Conservation (phyloP, 768 basidiomycete species). For the Lentinula raphanica region DNA sequence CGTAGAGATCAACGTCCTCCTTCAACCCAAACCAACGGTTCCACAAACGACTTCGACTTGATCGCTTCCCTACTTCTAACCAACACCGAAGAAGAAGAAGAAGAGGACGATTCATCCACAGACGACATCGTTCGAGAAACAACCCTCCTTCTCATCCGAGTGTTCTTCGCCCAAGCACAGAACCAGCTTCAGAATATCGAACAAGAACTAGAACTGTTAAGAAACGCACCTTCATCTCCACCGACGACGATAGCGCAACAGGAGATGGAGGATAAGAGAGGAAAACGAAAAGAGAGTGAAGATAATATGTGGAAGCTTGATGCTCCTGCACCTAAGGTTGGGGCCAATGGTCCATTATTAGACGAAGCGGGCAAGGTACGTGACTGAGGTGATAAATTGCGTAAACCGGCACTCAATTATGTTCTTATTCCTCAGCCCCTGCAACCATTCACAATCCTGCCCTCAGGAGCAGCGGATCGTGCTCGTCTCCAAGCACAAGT, state of each 20-base stretch:
- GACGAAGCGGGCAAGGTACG: slow-evolving; percentile 74
- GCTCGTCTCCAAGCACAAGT: slow-evolving; percentile 72
- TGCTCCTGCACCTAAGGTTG: slow-evolving; percentile 37
- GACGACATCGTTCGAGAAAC: slow-evolving; percentile 67
- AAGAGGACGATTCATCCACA: slow-evolving; percentile 46
- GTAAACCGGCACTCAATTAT: neutral
- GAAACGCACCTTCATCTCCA: slow-evolving; percentile 39
- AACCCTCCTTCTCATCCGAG: slow-evolving; percentile 63
- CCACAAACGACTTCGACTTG: slow-evolving; percentile 58
- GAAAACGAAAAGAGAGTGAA: slow-evolving; percentile 35
- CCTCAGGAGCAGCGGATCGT: slow-evolving; percentile 63
- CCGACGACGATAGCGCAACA: slow-evolving; percentile 19
- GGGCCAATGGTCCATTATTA: slow-evolving; percentile 59
- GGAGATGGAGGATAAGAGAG: slow-evolving; percentile 31
- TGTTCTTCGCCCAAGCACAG: slow-evolving; percentile 66
- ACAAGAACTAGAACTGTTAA: slow-evolving; percentile 70
- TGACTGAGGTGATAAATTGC: neutral
- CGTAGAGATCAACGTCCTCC: slow-evolving; percentile 38
- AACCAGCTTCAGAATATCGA: slow-evolving; percentile 60
- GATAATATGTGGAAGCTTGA: slow-evolving; percentile 75
- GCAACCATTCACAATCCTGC: slow-evolving; percentile 89
- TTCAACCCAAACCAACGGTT: slow-evolving; percentile 19
- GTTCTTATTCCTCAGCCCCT: slow-evolving; percentile 59
- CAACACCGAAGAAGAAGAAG: slow-evolving; percentile 20
- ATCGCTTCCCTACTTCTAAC: slow-evolving; percentile 57